Conservation (phyloP, 208 protist species). For the Crithidia expoeki region DNA sequence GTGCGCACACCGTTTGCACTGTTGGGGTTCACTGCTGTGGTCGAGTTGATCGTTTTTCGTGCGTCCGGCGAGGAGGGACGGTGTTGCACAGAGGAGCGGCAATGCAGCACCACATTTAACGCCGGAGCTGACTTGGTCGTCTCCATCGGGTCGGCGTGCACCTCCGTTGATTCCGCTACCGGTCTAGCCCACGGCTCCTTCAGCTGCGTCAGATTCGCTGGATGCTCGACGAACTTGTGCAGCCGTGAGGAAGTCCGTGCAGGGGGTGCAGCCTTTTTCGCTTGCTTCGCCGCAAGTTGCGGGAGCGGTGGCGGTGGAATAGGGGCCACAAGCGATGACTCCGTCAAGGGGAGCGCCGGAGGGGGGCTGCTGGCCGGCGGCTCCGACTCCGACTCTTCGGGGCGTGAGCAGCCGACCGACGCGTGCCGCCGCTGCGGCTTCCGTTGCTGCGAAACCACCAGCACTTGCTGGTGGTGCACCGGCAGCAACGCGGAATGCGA, state of each 20-base stretch:
- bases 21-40: too few relatives aligned
- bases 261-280: neutral
- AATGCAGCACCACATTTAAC: neutral
- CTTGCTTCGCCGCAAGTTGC: neutral
- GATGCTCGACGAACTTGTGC: neutral
- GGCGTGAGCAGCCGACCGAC: conserved; percentile 1
- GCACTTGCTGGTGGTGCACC: conserved; percentile 6
- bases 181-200: neutral
- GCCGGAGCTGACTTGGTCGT: neutral
- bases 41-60: neutral
- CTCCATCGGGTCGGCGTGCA: neutral
- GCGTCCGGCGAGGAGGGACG: neutral
- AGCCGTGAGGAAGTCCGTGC: neutral
- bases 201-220: neutral
- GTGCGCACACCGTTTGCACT: neutral
- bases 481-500: neutral
- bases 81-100: neutral
- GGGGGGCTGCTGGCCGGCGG: neutral
- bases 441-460: neutral
- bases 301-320: neutral
- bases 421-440: neutral
- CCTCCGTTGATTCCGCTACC: too few relatives aligned
- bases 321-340: neutral
- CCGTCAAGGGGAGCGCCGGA: neutral
- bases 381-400: neutral